These are phyloP conservation scores for Cryphonectria carpinicola DNA, from an alignment of 2,329 filamentous ascomycete genomes.

Conservation along the genomic window DNA sequence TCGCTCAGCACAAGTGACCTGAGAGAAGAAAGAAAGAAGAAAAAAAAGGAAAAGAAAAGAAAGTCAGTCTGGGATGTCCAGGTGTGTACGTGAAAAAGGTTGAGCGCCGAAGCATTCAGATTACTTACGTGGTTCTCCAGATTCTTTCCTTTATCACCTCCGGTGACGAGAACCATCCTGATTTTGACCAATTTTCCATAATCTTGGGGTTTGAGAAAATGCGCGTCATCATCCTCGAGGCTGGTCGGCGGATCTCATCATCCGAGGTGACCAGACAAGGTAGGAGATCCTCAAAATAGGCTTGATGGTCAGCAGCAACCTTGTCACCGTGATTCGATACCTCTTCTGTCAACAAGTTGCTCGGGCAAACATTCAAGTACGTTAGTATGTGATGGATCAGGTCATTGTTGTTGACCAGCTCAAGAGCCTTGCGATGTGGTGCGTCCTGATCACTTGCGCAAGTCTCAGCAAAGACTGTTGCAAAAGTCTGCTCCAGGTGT, in stretches of 20 bases:
- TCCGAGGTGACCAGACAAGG: slow-evolving; percentile 59
- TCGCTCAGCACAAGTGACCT: slow-evolving; percentile 51
- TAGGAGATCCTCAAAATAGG: slow-evolving; percentile 56
- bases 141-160: slow-evolving; percentile 50
- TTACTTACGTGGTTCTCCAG: slow-evolving; percentile 56
- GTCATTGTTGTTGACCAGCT: slow-evolving; percentile 44
- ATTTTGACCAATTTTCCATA: slow-evolving; percentile 41
- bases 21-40: background rate
- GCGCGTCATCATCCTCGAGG: slow-evolving; percentile 51
- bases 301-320: slow-evolving; percentile 44
- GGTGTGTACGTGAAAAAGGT: background rate
- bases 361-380: slow-evolving; percentile 60
- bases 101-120: slow-evolving; percentile 12
- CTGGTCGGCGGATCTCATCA: slow-evolving; percentile 52
- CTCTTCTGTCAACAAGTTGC: slow-evolving; percentile 50
- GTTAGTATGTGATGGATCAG: slow-evolving; percentile 58
- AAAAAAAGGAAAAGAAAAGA: background rate
- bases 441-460: slow-evolving; percentile 45
- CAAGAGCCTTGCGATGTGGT: slow-evolving; percentile 45
- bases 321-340: slow-evolving; percentile 39
- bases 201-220: slow-evolving; percentile 48
- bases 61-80: background rate
- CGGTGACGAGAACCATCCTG: slow-evolving; percentile 42
- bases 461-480: slow-evolving; percentile 43
- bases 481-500: slow-evolving; percentile 40